These are phyloP conservation scores for Suillus ampliporus DNA, from an alignment of 768 basidiomycete genomes.

Conservation along the genomic window DNA sequence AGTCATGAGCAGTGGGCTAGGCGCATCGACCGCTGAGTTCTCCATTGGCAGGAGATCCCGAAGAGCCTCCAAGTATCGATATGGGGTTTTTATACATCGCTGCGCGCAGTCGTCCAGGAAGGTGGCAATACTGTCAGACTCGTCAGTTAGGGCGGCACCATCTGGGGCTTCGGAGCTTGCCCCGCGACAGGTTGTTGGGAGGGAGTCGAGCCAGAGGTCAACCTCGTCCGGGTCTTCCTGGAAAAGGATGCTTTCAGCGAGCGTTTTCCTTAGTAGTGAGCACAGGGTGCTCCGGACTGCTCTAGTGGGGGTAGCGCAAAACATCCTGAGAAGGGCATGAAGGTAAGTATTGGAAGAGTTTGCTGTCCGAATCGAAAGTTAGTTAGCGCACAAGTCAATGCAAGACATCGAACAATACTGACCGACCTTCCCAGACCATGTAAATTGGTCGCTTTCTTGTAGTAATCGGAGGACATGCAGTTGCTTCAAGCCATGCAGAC, in stretches of 20 bases:
- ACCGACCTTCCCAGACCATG: conserved; percentile 80
- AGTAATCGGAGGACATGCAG: conserved; percentile 80
- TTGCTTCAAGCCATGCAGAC: conserved; percentile 64
- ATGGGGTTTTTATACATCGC: conserved; percentile 81
- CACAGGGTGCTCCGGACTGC: conserved; percentile 59
- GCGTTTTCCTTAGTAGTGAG: conserved; percentile 63
- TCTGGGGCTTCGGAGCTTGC: conserved; percentile 52
- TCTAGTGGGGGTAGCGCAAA: conserved; percentile 52
- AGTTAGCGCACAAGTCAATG: conserved; percentile 3
- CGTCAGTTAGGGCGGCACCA: conserved; percentile 56
- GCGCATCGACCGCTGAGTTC: conserved; percentile 11
- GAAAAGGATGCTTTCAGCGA: conserved; percentile 79
- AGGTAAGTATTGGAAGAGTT: conserved; percentile 68
- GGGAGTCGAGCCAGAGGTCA: conserved; percentile 69
- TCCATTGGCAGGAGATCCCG: conserved; percentile 36
- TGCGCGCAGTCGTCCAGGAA: conserved; percentile 91
- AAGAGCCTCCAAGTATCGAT: conserved; percentile 83
- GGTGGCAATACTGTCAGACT: conserved; percentile 57
- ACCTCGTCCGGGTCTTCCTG: conserved; percentile 78
- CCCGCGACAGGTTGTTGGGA: conserved; percentile 52
- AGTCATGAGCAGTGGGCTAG: conserved; percentile 80
- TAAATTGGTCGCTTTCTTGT: conserved; percentile 79
- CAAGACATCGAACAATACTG: conserved; percentile 24
- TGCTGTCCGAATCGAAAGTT: conserved; percentile 30
- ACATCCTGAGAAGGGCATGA: conserved; percentile 71